Percentiles rank a stretch among this genome's conserved stretches.
Conservation (phyloP, 495 filamentous ascomycete genomes). For the Aspergillus leporis region DNA sequence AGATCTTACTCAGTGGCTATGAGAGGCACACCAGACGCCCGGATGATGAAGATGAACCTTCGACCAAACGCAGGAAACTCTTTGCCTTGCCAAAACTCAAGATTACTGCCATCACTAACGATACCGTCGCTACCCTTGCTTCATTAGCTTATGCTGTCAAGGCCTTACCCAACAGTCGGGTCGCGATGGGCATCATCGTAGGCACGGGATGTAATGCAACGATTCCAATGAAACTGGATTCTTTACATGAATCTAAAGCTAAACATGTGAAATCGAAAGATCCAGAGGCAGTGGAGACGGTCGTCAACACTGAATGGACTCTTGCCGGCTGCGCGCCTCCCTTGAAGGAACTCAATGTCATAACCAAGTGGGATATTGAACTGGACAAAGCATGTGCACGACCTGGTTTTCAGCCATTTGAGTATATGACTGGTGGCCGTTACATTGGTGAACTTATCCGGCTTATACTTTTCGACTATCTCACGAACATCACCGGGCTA, state of each 20-base stretch:
- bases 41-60: conserved; percentile 47
- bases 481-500: conserved; percentile 43
- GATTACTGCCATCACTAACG: conserved; percentile 79
- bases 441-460: conserved; percentile 84
- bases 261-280: conserved; percentile 39
- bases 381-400: conserved; percentile 66
- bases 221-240: conserved; percentile 65
- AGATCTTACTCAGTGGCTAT: conserved; percentile 68
- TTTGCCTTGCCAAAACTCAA: conserved; percentile 62
- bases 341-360: conserved; percentile 59
- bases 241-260: conserved; percentile 64
- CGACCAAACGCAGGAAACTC: conserved; percentile 45
- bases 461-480: conserved; percentile 67
- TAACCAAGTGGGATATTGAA: conserved; percentile 69
- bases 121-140: conserved; percentile 76
- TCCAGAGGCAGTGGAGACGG: conserved; percentile 56
- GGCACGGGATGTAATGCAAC: conserved; percentile 86
- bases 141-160: conserved; percentile 69
- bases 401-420: conserved; percentile 82
- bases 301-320: conserved; percentile 87
- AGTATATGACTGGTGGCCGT: conserved; percentile 83
- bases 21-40: conserved; percentile 54
- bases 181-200: conserved; percentile 78
- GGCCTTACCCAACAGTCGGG: conserved; percentile 65
- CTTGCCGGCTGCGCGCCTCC: conserved; percentile 72